These are phyloP conservation scores for Trametes sanguinea DNA, from an alignment of 768 basidiomycete species.

Conservation along the genomic window DNA sequence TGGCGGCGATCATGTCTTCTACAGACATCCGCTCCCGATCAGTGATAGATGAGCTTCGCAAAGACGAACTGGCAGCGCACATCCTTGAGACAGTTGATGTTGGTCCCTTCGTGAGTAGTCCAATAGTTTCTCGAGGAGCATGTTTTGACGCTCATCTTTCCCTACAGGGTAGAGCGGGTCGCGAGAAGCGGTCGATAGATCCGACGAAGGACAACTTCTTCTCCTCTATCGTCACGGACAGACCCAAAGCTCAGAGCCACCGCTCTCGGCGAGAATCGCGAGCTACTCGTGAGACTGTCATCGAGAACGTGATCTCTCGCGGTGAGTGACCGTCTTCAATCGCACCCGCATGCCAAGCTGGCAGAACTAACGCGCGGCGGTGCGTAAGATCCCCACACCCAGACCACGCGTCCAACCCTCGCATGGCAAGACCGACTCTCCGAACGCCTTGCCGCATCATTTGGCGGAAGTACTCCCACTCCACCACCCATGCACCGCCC, in stretches of 20 bases:
- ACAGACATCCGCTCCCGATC: slow-evolving; percentile 64
- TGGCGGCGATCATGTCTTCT: slow-evolving; percentile 79
- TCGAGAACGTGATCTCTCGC: slow-evolving; percentile 46
- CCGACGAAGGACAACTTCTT: slow-evolving; percentile 80
- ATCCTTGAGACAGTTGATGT: slow-evolving; percentile 75
- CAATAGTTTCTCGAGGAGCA: neutral
- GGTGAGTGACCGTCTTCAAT: neutral
- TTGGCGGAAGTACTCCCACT: slow-evolving; percentile 25
- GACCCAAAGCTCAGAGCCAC: slow-evolving; percentile 46
- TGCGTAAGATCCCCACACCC: slow-evolving; percentile 13
- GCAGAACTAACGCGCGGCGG: too few species aligned
- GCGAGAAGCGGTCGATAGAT: slow-evolving; percentile 46
- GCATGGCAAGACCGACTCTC: slow-evolving; percentile 79
- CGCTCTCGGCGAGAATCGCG: slow-evolving; percentile 67
- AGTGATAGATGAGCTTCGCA: slow-evolving; percentile 61
- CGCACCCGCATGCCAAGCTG: too few species aligned
- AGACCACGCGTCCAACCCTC: slow-evolving; percentile 47
- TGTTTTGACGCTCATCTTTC: neutral
- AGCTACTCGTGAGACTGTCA: slow-evolving; percentile 75
- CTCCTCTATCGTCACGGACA: slow-evolving; percentile 68
- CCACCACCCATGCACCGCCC: slow-evolving; percentile 16
- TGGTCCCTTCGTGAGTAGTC: slow-evolving; percentile 69
- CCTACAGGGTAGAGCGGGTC: slow-evolving; percentile 64
- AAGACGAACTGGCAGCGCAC: slow-evolving; percentile 75
- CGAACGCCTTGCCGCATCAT: slow-evolving; percentile 42